Evolutionary conservation across 2,329 filamentous ascomycete species (phyloP), one percentile per base, ranked within the genome.

Genomic region (Ceratocystis lukuohia): DNA sequence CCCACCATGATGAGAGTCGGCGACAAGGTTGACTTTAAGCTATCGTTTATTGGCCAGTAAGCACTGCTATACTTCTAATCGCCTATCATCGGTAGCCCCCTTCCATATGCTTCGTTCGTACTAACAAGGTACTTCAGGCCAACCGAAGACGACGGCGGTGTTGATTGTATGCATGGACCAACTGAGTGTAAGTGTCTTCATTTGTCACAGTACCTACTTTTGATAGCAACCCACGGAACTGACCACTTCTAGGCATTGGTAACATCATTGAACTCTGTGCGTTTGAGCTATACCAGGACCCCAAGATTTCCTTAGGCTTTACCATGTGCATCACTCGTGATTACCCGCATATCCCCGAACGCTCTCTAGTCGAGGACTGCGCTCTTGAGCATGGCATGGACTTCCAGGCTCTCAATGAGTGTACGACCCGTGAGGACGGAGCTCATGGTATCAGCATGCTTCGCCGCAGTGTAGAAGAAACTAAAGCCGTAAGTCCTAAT

Each of bases 221-320:
- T 41, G 37, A 41, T 41, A 15, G 37, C 37, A 41, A 15, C 41
- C 12, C 3, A 59, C 37, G 15, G n/a, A 45, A 28, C 57, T 45
- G 12, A 57, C 46, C 28, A 20, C 61, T 5, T 57, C 10, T 69
- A 77, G 76, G 89, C 75, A 84, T 97, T 72, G 94, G 94, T 69
- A 91, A 99, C 77, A 96, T 96, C 74, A 80, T 99, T 75, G 88
- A 96, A 74, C 87, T 99, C 62, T 99, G 94, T 77, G 92, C 92
- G 44, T 86, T 87, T 68, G 80, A 88, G 69, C 81, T 94, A 41
- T 94, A 94, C 73, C 88, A 89, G 37, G 86, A 92, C 70, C 89
- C 89, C 41, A 94, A 96, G 76, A 89, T 87, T 70, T 92, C 88
- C 72, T 85, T 99, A 25, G 93, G 93, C 69, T 99, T 97, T 77